A percentile compares a stretch with the other conserved stretches of the same genome.
Evolutionary conservation across 2,329 filamentous ascomycete species (phyloP).

Genomic region (Claviceps maximensis): DNA sequence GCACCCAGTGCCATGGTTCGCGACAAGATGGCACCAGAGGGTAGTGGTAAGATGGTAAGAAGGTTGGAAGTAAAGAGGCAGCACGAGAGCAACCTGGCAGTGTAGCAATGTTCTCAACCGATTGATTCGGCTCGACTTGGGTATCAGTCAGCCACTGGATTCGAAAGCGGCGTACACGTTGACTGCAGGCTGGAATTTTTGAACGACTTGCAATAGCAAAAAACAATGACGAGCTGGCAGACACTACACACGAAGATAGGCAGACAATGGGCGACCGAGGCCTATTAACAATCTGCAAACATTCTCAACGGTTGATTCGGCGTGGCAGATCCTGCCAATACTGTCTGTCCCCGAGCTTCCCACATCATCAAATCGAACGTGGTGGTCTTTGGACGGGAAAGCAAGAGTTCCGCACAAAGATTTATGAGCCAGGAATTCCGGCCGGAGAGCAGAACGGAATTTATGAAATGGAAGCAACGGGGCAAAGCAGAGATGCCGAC

Average conservation of each 20-base stretch:
- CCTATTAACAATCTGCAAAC: background rate
- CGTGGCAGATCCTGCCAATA: background rate
- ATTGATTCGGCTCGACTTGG: background rate
- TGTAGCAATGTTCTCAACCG: background rate
- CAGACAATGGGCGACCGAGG: background rate
- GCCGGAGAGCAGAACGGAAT: background rate
- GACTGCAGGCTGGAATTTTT: background rate
- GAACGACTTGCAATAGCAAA: background rate
- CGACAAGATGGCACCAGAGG: background rate
- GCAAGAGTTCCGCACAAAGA: background rate
- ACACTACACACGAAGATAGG: background rate
- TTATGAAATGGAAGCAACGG: background rate
- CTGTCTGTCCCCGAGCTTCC: background rate
- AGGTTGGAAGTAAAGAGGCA: background rate
- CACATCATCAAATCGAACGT: background rate
- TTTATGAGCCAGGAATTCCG: background rate
- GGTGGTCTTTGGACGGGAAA: background rate
- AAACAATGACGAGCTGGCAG: background rate
- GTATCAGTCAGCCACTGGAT: background rate
- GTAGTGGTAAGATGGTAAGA: background rate
- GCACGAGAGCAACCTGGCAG: background rate
- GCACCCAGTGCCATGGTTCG: conserved; percentile 25
- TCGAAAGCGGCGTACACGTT: background rate
- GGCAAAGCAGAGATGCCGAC: background rate
- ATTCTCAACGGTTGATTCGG: background rate